phyloP scores from a whole-genome alignment of 768 basidiomycete genomes.

The Leccinum disarticulatum region DNA sequence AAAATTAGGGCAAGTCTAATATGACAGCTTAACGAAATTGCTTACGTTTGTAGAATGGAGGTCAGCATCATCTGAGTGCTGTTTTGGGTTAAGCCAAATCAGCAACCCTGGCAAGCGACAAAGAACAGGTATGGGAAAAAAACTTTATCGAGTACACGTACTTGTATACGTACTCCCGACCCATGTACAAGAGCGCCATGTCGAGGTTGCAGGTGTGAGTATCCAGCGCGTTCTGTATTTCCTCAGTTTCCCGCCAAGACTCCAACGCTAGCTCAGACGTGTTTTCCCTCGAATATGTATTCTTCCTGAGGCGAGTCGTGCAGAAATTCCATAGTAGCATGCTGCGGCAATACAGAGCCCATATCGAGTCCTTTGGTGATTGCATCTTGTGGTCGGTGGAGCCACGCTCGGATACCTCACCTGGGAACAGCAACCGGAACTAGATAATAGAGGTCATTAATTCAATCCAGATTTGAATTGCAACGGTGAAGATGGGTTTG shows the following conservation, averaged over 20 bases:
- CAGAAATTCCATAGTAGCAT: conserved; percentile 82
- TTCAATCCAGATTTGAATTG: conserved; percentile 6
- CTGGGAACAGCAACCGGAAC: conserved; percentile 65
- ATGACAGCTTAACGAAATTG: conserved; percentile 12
- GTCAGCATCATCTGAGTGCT: conserved; percentile 68
- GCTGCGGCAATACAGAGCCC: conserved; percentile 80
- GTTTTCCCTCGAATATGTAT: conserved; percentile 45
- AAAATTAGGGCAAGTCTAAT: conserved; percentile 15
- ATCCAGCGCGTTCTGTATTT: conserved; percentile 66
- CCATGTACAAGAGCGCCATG: conserved; percentile 62
- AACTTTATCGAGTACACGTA: conserved; percentile 36
- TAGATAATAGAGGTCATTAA: conserved; percentile 14
- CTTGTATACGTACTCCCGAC: conserved; percentile 75
- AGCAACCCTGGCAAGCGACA: conserved; percentile 10
- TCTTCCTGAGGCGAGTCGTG: conserved; percentile 47
- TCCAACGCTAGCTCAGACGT: conserved; percentile 59
- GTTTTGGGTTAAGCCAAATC: conserved; percentile 15
- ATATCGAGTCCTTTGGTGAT: conserved; percentile 74
- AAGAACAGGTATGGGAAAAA: conserved; percentile 15
- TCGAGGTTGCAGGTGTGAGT: conserved; percentile 72
- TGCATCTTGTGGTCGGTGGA: conserved; percentile 42
- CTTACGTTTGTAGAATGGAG: conserved; percentile 63
- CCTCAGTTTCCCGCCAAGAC: conserved; percentile 64
- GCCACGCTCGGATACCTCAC: conserved; percentile 59
- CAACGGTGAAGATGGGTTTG: conserved; percentile 11